A percentile compares a stretch with the other conserved stretches of the same genome.
Evolutionary conservation across 208 protist genomes (phyloP).

Genomic region (Tritrichomonas musculus): DNA sequence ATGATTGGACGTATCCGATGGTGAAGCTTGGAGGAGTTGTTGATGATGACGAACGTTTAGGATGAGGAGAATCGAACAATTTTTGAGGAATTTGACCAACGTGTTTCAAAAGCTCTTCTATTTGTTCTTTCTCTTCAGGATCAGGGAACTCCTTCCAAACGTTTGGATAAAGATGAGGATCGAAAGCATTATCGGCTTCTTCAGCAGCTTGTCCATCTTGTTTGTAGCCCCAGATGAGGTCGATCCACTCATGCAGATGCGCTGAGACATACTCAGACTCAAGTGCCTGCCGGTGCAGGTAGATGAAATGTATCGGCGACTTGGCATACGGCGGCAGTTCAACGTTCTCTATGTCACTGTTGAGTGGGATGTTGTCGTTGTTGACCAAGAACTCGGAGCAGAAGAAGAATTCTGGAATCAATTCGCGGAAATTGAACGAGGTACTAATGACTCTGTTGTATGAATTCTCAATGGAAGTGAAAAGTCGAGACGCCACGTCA

Average conservation of each 20-base stretch:
- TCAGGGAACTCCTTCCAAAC: background rate
- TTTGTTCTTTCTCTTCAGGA: background rate
- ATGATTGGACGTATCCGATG: background rate
- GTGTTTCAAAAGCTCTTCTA: background rate
- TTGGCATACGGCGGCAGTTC: conserved; percentile 41
- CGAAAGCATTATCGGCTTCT: background rate
- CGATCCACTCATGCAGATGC: conserved; percentile 60
- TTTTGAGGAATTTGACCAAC: background rate
- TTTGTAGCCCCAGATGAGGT: conserved; percentile 62
- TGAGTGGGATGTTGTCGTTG: conserved; percentile 46
- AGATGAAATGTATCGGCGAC: conserved; percentile 48
- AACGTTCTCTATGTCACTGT: conserved; percentile 36
- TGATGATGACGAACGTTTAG: background rate
- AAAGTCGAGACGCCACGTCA: background rate
- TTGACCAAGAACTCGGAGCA: conserved; percentile 53
- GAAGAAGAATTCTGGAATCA: conserved; percentile 62
- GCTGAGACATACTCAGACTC: conserved; percentile 52
- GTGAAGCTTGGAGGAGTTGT: too few species aligned
- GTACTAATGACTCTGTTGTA: background rate
- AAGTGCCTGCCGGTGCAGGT: conserved; percentile 53
- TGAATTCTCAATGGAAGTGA: background rate
- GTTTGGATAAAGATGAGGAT: background rate
- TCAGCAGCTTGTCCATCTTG: conserved; percentile 44
- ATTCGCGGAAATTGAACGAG: conserved; percentile 20
- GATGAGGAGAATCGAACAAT: background rate